Evolutionary conservation across 1,284 basidiomycete species (phyloP), one percentile per base, ranked within the genome.

Genomic region (Coniferiporia sulphurascens): DNA sequence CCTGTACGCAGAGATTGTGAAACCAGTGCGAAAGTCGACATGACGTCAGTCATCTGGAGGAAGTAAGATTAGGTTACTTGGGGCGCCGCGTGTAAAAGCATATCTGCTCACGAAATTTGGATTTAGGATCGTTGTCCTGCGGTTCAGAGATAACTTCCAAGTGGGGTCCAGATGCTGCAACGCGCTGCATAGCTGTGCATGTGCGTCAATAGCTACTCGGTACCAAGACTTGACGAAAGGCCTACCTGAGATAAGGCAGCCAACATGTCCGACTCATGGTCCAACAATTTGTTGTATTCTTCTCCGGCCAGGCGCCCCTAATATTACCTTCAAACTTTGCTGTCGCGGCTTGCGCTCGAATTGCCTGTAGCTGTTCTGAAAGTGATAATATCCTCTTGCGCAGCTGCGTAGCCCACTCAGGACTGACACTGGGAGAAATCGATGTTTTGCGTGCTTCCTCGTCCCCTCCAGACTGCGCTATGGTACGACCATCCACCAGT

Each of bases 271-370:
- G 67, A 62, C 67, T 80, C 72, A 2, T 75, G 66, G 48, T 75
- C 71, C 6, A 75, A 64, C 9, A 84, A 63, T 50, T 69, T 69
- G 49, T 67, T 68, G 62, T 83, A 84, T 51, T 81, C 76, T 45
- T 78, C 73, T 12, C 66, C 4, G 80, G 76, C 81, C 81, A 84
- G 43, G 70, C 71, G 6, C 82, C 82, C 8, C 81, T 72, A 15
- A 82, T 71, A 63, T 68, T 75, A 41, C 81, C 76, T 67, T 80
- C 75, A 75, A 79, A 78, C 65, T 73, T 73, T 50, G 79, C 77
- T 49, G 75, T 66, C 27, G 63, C 67, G 34, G 78, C 77, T 65
- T 74, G 66, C 60, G 68, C 60, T 55, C 71, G 67, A 55, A 79
- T 60, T 38, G 72, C 65, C 57, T 70, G 66, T 41, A 81, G 60